A percentile compares a stretch with the other conserved stretches of the same genome.
Evolutionary conservation across 495 filamentous ascomycete genomes (phyloP).

Genomic region (Penicillium cinerascens): DNA sequence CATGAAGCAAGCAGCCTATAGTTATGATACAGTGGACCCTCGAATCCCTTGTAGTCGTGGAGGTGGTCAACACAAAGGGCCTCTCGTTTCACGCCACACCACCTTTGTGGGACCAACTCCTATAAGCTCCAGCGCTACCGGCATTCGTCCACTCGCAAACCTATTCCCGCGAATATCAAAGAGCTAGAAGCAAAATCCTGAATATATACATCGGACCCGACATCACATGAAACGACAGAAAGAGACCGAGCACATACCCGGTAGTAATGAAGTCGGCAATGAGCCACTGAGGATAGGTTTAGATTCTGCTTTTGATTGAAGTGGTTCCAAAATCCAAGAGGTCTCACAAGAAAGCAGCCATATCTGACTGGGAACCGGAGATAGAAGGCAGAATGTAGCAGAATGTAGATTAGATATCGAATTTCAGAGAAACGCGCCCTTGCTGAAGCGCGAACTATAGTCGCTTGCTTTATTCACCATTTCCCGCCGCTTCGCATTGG

Average conservation of each 20-base stretch:
- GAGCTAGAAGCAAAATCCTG: not conserved
- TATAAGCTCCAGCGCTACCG: not conserved
- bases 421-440: constrained; percentile 57
- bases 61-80: too few relatives aligned
- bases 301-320: not conserved
- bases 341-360: not conserved
- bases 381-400: not conserved
- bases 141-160: too few relatives aligned
- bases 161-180: not conserved
- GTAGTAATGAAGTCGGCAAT: not conserved
- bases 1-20: too few relatives aligned
- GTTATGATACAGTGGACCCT: too few relatives aligned
- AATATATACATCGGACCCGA: not conserved
- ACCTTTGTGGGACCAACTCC: too few relatives aligned
- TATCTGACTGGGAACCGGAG: not conserved
- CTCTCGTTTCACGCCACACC: too few relatives aligned
- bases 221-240: not conserved
- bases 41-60: too few relatives aligned
- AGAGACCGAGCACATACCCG: not conserved
- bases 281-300: not conserved
- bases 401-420: not conserved
- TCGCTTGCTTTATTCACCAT: constrained; percentile 76
- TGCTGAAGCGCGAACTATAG: constrained; percentile 78
- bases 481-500: constrained; percentile 69
- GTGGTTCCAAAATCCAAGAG: not conserved